Evolutionary conservation across 345 rosid species (phyloP).

Genomic region (Syzygium grande): DNA sequence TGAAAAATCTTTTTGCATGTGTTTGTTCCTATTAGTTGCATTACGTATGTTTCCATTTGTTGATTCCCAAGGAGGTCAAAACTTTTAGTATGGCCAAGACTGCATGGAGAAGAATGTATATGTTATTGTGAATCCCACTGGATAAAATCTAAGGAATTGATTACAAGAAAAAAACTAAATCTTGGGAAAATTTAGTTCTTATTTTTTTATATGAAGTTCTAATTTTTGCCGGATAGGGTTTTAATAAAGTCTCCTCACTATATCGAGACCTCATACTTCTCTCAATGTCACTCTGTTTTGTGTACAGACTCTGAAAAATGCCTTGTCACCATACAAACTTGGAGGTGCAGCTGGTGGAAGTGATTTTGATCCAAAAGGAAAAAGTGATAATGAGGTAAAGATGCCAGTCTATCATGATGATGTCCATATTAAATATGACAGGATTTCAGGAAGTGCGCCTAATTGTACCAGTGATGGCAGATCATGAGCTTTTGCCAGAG

Average conservation of each 20-base stretch:
- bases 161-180: neutral
- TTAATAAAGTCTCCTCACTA: neutral
- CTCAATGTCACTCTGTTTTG: neutral
- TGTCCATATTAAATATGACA: neutral
- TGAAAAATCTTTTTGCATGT: neutral
- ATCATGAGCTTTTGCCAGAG: constrained; percentile 99
- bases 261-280: neutral
- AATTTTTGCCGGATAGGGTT: neutral
- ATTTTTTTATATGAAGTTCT: neutral
- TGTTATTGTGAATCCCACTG: neutral
- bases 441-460: constrained; percentile 15
- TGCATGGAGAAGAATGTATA: neutral
- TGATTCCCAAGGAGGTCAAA: neutral
- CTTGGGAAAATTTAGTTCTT: neutral
- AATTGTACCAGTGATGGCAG: constrained; percentile 45
- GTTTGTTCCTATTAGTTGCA: neutral
- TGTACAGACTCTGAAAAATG: constrained; percentile 86
- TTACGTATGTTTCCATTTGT: neutral
- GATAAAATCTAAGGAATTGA: neutral
- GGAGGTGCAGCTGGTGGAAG: constrained; percentile 99
- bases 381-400: constrained; percentile 90
- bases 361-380: constrained; percentile 98
- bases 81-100: neutral
- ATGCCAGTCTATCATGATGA: neutral
- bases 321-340: constrained; percentile 87